Base-by-base conservation (phyloP, 352 stramenopile species). In the Phytophthora kernoviae region DNA sequence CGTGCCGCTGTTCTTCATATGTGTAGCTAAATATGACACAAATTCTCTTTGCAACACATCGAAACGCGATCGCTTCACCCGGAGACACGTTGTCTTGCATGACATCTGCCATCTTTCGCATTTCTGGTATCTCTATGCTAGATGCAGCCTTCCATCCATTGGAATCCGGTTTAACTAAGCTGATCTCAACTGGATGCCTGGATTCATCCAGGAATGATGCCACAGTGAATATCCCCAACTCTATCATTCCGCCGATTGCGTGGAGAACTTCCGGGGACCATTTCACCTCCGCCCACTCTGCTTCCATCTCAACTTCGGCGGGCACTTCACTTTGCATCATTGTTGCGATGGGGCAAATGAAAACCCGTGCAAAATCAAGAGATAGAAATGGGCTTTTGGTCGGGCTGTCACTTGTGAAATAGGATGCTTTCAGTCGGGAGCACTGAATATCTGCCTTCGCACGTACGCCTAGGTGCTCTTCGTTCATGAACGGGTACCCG, bases 221-320 rank as follows among this genome's bases (percentile, higher is more conserved):
- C 33, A 75, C 26, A 0, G 68, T 58, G 45, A 81, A 76, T 18
- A 91, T 53, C 2, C 73, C 75, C 26, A 94, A 45, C 34, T 92
- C 78, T 2, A 91, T 37, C 34, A 83, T 51, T 1, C 81, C 84
- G 2, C 77, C 85, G 17, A 94, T 79, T 1, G 74, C 70, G 51
- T 92, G 81, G 10, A 94, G 58, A 0, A 77, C 70, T 27, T 87
- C 70, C 5, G 81, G 69, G 3, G 72, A 70, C 79, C 82, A 94
- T 32, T 84, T 84, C 1, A 88, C 62, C 57, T 94, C 81, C 5
- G 93, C 58, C 81, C 83, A 91, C 54, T 94, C 81, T 24, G 75
- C 73, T 37, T 93, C 84, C 77, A 93, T 78, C 51, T 94, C 85
- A 26, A 93, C 58, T 7, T 87, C 64, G 10, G 80, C 83, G 7